Base-by-base conservation (phyloP, 108 stramenopile species). In the Fistulifera pelliculosa region DNA sequence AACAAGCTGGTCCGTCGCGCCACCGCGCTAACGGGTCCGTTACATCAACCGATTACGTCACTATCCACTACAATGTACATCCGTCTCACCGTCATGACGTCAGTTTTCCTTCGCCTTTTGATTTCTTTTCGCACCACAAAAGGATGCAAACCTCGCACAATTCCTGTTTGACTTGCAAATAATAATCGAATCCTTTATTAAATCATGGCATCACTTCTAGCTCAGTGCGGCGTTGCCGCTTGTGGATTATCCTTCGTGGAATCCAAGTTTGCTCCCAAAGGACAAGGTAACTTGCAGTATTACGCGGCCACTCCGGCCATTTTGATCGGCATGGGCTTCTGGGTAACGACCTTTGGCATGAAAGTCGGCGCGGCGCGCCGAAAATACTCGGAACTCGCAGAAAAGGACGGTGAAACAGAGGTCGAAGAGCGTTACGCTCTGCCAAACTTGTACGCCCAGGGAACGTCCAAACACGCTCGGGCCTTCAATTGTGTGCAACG, bases 401-500 rank as follows among this genome's bases (percentile, higher is more conserved):
- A 68, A 49, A 75, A 77, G 47, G 80, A 81, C 50, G 80, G 80
- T 8, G 80, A 81, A 68, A 61, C 50, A 49, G 74, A 62, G 4
- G 72, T 74, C 17, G 71, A 75, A 19, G 70, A 68, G 25, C 59
- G 78, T 3, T 79, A 72, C 56, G 45, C 27, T 39, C 52, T 76
- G 50, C 74, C 79, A 18, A 81, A 81, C 64, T 48, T 81, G 13
- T 81, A 81, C 50, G 80, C 64, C 11, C 50, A 68, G 49, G 79
- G 79, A 17, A 76, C 66, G 13, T 66, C 69, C 47, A 71, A 71
- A 44, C 56, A 82, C 48, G 81, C 51, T 19, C 53, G 43, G 47
- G 74, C 71, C 18, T 82, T 82, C 62, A 82, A 82, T 53, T 70
- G 72, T 49, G 43, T 81, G 5, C 76, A 81, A 58, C 49, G 80